Base-by-base conservation (phyloP, 1,284 basidiomycete species). In the Pulveroboletus sp. region DNA sequence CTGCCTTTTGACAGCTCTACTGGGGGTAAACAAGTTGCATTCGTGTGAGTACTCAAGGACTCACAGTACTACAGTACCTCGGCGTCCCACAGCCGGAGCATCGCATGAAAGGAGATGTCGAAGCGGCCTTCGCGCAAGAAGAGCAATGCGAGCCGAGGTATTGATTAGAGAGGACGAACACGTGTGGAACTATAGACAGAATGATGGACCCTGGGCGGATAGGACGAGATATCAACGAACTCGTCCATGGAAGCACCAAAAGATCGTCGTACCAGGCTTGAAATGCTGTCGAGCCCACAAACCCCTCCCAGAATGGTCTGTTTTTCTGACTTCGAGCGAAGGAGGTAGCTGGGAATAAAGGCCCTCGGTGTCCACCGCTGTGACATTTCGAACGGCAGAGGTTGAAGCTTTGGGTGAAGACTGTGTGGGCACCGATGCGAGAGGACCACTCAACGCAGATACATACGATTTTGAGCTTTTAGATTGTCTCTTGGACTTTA, bases 1-100 rank as follows among this genome's bases (percentile, higher is more conserved):
- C 93, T 40, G 73, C 71, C 35, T 75, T 83, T 75, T 95, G 92
- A 65, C 94, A 96, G 35, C 68, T 71, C 92, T 94, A 58, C 6
- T 14, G 3, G 29, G 31, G 42, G 29, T 53, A 54, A 54, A 51
- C 36, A 20, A 51, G 31, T 29, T 45, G 38, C 6, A 10, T 43
- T 42, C 24, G 2, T 17, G 14, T 3, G 15, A 43, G 29, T 18
- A 9, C 12, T 33, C 12, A 9, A 49, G 20, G 5, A 65, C 72
- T 56, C 62, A 93, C 92, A 11, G 77, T 63, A 48, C 84, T 80
- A 69, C 94, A 96, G 67, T 96, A 96, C 65, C 81, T 79, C 4
- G 91, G 66, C 0, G 75, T 74, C 46, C 81, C 82, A 68, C 94
- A 96, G 20, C 77, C 77, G 0, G 86, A 83, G 71, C 94, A 96